Evolutionary conservation across 1,284 basidiomycete species (phyloP).

Genomic region (Marasmius fiardii): DNA sequence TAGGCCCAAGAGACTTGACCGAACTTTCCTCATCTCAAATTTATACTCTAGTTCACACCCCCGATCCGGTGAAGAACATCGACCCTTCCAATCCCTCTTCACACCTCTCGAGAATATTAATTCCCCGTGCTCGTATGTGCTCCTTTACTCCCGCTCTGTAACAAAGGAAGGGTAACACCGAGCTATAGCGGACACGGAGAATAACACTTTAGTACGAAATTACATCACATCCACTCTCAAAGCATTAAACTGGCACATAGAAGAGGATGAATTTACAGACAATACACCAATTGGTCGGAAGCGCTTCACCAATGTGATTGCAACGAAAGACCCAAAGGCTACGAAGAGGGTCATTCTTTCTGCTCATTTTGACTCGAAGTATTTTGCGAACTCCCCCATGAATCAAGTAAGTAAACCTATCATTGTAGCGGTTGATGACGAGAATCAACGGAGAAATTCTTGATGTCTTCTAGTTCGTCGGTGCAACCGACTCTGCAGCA

Average conservation of each 20-base stretch:
- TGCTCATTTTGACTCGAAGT: conserved; percentile 97
- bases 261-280: conserved; percentile 76
- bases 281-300: conserved; percentile 84
- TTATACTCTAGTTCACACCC: conserved; percentile 43
- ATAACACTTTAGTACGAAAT: conserved; percentile 75
- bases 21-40: conserved; percentile 52
- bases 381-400: conserved; percentile 66
- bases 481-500: conserved; percentile 96
- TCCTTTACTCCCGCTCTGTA: conserved; percentile 7
- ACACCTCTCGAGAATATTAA: conserved; percentile 78
- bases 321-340: conserved; percentile 90
- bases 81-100: conserved; percentile 63
- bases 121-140: conserved; percentile 74
- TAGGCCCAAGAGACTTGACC: conserved; percentile 41
- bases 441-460: conserved; percentile 4
- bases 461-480: conserved; percentile 71
- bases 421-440: conserved; percentile 3
- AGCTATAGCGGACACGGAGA: conserved; percentile 61
- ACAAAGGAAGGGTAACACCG: conserved; percentile 9
- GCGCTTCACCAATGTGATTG: conserved; percentile 88
- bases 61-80: conserved; percentile 64
- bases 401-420: conserved; percentile 63
- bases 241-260: conserved; percentile 80
- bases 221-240: conserved; percentile 73
- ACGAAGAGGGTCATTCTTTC: conserved; percentile 81